Evolutionary conservation across 75 land plant genomes (phyloP).

Genomic region (Selaginella tamariscina): DNA sequence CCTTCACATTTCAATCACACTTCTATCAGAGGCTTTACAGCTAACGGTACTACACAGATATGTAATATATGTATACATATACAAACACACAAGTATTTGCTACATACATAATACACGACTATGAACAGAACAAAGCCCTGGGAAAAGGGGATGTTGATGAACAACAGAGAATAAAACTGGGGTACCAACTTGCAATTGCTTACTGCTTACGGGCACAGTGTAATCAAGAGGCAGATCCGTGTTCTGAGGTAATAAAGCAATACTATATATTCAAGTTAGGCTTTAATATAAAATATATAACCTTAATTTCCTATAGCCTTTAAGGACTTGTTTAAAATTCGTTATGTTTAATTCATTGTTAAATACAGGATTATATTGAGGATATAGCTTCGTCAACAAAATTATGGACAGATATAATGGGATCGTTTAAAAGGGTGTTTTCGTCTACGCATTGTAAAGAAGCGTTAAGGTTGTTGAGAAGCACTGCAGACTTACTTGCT

Average conservation of each 20-base stretch:
- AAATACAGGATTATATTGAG: conserved; percentile 35
- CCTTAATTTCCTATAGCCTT: no score
- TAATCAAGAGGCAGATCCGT: conserved; percentile 45
- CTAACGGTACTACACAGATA: conserved; percentile 12
- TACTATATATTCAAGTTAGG: no score
- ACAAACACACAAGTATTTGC: background rate
- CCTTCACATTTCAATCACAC: conserved; percentile 30
- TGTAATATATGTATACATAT: background rate
- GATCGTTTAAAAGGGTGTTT: background rate
- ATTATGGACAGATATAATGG: conserved; percentile 24
- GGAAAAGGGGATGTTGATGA: background rate
- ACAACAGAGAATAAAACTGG: background rate
- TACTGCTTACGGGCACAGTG: conserved; percentile 54
- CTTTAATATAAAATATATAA: no score
- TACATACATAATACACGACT: background rate
- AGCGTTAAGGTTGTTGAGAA: conserved; percentile 23
- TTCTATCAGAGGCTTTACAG: conserved; percentile 46
- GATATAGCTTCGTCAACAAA: conserved; percentile 37
- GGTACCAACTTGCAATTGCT: conserved; percentile 42
- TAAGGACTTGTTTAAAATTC: no score
- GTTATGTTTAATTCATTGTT: no score
- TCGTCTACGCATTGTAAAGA: background rate
- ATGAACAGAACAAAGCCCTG: background rate
- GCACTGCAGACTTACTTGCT: conserved; percentile 35
- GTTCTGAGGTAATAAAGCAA: conserved; percentile 32